These are phyloP conservation scores for Fusarium sarcochroum DNA, from an alignment of 2,329 filamentous ascomycete species.

Conservation along the genomic window DNA sequence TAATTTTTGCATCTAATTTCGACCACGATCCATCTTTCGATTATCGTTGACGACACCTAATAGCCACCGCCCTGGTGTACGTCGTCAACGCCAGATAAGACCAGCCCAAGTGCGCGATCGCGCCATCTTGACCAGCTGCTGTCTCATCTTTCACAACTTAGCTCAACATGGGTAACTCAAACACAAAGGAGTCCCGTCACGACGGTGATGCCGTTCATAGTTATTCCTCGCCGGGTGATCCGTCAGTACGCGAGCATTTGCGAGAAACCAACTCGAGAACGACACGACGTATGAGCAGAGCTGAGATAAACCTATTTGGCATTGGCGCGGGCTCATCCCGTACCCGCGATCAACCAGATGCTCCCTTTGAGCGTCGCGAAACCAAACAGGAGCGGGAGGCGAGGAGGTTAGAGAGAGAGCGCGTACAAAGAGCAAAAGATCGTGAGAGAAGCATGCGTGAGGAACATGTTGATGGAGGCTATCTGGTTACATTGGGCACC, in stretches of 20 bases:
- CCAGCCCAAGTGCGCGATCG: slow-evolving; percentile 36
- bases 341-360: slow-evolving; percentile 57
- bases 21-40: not conserved
- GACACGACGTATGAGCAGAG: slow-evolving; percentile 55
- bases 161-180: slow-evolving; percentile 57
- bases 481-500: slow-evolving; percentile 91
- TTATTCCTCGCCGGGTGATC: slow-evolving; percentile 41
- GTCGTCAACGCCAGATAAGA: slow-evolving; percentile 18
- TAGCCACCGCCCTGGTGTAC: slow-evolving; percentile 12
- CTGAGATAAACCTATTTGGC: slow-evolving; percentile 64
- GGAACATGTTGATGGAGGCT: slow-evolving; percentile 95
- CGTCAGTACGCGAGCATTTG: slow-evolving; percentile 43
- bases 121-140: slow-evolving; percentile 27
- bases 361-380: slow-evolving; percentile 77
- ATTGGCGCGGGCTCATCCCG: slow-evolving; percentile 57
- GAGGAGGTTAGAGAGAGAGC: slow-evolving; percentile 85
- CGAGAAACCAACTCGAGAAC: slow-evolving; percentile 41
- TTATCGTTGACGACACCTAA: slow-evolving; percentile 13
- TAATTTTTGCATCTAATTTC: not conserved
- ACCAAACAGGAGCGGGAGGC: slow-evolving; percentile 94
- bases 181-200: slow-evolving; percentile 57
- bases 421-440: slow-evolving; percentile 81
- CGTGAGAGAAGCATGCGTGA: slow-evolving; percentile 91
- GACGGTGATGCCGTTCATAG: slow-evolving; percentile 46
- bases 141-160: slow-evolving; percentile 16